Evolutionary conservation across 2,329 filamentous ascomycete species (phyloP).

Genomic region (Xylariaceae sp.): DNA sequence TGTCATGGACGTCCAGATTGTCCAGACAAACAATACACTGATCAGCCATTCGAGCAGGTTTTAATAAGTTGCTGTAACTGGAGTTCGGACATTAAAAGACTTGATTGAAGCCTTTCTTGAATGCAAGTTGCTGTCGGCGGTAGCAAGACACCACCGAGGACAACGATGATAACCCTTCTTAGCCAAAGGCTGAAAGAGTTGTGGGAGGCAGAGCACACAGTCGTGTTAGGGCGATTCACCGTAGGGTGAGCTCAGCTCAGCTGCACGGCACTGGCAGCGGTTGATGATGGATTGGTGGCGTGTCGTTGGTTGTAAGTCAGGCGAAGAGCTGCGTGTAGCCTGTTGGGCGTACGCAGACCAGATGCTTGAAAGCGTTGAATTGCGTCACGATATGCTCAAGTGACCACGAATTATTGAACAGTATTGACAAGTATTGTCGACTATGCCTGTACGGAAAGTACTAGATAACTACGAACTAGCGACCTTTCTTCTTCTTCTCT

Average conservation of each 20-base stretch:
- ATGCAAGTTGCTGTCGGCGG: not conserved
- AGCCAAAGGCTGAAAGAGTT: not conserved
- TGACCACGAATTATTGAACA: no score
- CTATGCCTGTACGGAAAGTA: no score
- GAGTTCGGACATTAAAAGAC: conserved; percentile 35
- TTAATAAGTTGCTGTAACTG: conserved; percentile 31
- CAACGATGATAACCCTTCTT: not conserved
- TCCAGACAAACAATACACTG: conserved; percentile 71
- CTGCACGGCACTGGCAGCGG: not conserved
- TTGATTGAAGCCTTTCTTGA: conserved; percentile 36
- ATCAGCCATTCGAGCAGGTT: conserved; percentile 50
- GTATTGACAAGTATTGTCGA: no score
- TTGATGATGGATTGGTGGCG: not conserved
- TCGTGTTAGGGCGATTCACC: not conserved
- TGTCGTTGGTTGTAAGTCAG: not conserved
- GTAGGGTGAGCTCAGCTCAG: not conserved
- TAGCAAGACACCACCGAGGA: not conserved
- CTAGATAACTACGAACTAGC: not conserved
- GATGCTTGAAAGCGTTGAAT: no score
- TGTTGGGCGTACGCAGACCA: not conserved
- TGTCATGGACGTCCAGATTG: conserved; percentile 42
- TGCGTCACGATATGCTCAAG: no score
- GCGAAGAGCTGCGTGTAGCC: not conserved
- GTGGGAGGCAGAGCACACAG: not conserved
- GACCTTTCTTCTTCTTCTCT: not conserved